Conservation (phyloP, 1,284 basidiomycete genomes). For the Ceratobasidium sp. region DNA sequence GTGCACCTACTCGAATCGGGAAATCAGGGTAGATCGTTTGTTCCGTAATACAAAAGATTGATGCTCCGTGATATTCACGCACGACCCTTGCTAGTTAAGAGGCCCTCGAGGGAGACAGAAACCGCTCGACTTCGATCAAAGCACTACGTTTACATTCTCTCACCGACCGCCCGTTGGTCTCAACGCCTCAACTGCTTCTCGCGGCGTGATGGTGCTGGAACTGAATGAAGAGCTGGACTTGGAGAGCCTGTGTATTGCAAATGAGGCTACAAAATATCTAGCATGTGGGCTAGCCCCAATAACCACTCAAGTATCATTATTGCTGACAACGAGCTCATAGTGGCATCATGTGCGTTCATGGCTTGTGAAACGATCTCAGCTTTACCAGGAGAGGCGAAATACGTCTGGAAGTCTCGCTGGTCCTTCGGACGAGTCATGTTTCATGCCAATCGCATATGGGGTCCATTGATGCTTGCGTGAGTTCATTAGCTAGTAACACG, state of each 20-base stretch:
- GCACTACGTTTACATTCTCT: too few relatives aligned
- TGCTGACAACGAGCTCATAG: not conserved
- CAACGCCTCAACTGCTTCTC: not conserved
- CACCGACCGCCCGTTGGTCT: not conserved
- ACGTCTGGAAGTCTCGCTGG: conserved; percentile 23
- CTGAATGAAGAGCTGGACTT: not conserved
- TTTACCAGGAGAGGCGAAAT: conserved; percentile 1
- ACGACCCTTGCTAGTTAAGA: too few relatives aligned
- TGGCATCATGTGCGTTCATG: conserved; percentile 5
- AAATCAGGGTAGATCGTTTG: too few relatives aligned
- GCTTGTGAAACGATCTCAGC: conserved; percentile 9
- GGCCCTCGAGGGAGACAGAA: too few relatives aligned
- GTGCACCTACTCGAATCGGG: too few relatives aligned
- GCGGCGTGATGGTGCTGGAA: too few relatives aligned
- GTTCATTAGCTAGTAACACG: not conserved
- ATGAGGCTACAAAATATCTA: conserved; percentile 7
- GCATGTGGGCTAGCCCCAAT: not conserved
- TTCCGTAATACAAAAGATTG: too few relatives aligned
- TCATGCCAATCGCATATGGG: conserved; percentile 33
- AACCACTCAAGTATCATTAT: not conserved
- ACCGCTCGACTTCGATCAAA: too few relatives aligned
- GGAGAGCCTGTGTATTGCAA: not conserved
- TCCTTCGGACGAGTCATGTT: conserved; percentile 33
- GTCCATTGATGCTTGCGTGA: conserved; percentile 13
- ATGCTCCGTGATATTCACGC: too few relatives aligned